Evolutionary conservation across 2,329 filamentous ascomycete genomes (phyloP).

Genomic region (Ascochyta clinopodiicola): DNA sequence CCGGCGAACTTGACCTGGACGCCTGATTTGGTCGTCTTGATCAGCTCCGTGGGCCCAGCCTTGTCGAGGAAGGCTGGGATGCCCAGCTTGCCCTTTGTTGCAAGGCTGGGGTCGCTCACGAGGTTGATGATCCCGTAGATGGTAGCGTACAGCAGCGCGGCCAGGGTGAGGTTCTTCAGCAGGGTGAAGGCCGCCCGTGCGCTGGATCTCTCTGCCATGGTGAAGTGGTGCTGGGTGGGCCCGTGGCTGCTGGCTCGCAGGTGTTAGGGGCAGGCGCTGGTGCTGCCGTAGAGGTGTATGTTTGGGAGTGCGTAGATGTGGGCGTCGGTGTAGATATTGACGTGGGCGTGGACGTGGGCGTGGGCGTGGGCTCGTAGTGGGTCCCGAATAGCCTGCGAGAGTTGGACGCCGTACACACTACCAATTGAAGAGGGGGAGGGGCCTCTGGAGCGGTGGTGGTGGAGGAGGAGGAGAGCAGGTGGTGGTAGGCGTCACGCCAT

Average conservation of each 20-base stretch:
- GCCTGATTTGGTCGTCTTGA: slow-evolving; percentile 50
- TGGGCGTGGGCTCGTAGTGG: background rate
- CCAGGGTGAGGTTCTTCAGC: slow-evolving; percentile 53
- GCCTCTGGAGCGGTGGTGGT: background rate
- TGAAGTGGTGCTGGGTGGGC: slow-evolving; percentile 21
- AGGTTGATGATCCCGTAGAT: slow-evolving; percentile 53
- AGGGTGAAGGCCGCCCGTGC: slow-evolving; percentile 45
- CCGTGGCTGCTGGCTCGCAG: slow-evolving; percentile 23
- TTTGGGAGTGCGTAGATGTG: no score
- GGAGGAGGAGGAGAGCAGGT: background rate
- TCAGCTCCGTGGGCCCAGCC: slow-evolving; percentile 49
- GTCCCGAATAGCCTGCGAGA: background rate
- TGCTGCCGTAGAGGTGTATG: background rate
- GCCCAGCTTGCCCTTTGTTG: slow-evolving; percentile 50
- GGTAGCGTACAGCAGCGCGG: slow-evolving; percentile 50
- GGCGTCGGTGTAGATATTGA: no score
- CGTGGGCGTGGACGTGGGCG: background rate
- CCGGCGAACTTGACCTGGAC: slow-evolving; percentile 53
- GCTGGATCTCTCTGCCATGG: slow-evolving; percentile 47
- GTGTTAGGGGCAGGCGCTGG: slow-evolving; percentile 20
- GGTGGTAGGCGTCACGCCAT: background rate
- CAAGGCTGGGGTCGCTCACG: slow-evolving; percentile 49
- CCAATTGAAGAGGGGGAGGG: background rate
- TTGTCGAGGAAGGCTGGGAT: slow-evolving; percentile 52
- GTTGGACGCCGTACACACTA: background rate